Conservation (phyloP, 148 eudicot species). For the Chenopodium quinoa region DNA sequence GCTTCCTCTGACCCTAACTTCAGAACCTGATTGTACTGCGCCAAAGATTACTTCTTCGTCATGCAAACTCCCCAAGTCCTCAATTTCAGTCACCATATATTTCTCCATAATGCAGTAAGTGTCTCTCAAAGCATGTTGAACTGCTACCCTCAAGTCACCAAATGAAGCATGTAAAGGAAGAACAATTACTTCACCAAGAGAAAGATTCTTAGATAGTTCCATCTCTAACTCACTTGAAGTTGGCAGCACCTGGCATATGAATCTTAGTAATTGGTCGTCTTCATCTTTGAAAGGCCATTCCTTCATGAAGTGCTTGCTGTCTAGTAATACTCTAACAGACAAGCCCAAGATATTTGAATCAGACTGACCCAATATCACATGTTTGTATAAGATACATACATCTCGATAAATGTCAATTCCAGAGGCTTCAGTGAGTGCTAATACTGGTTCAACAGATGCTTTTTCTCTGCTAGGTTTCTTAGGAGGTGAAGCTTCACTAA, state of each 20-base stretch:
- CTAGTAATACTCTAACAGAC: constrained; percentile 49
- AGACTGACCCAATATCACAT: constrained; percentile 38
- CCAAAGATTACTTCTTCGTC: constrained; percentile 70
- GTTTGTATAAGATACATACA: constrained; percentile 40
- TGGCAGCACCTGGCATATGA: constrained; percentile 45
- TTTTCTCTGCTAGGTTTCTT: constrained; percentile 20
- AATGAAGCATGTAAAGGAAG: constrained; percentile 61
- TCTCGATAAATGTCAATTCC: constrained; percentile 50
- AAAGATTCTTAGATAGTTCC: constrained; percentile 20
- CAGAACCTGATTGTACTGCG: constrained; percentile 54
- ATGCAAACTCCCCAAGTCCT: constrained; percentile 29
- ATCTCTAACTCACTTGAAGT: constrained; percentile 33
- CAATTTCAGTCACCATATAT: constrained; percentile 41
- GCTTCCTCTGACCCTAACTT: constrained; percentile 42
- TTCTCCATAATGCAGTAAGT: constrained; percentile 57
- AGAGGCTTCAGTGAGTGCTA: constrained; percentile 5
- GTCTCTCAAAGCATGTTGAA: constrained; percentile 58
- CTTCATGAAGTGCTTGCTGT: constrained; percentile 71
- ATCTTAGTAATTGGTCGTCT: constrained; percentile 55
- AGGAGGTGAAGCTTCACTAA: constrained; percentile 14
- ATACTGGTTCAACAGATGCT: constrained; percentile 5
- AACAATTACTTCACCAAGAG: constrained; percentile 45
- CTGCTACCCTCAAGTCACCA: constrained; percentile 54
- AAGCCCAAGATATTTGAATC: constrained; percentile 33
- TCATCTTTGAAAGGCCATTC: constrained; percentile 70